Evolutionary conservation across 257 asterid genomes (phyloP), one percentile per base, ranked within the genome.

Genomic region (Solanum virginianum): DNA sequence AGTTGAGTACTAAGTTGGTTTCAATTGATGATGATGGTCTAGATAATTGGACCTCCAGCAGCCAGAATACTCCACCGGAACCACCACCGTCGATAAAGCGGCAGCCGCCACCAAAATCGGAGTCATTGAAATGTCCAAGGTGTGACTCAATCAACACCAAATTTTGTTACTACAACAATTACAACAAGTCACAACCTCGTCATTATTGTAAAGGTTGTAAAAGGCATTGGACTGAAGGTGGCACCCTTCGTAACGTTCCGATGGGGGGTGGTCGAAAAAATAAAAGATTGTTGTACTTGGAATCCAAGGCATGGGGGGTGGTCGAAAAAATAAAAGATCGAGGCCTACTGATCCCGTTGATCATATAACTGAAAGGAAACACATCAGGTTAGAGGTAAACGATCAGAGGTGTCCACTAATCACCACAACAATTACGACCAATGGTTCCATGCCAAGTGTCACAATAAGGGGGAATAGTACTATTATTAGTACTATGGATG

Each of bases 211-310:
- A 93, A 87, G 88, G 91, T 10, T 95, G 98, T 86, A 92, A 92
- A 84, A 87, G 97, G 84, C 96, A 93, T 89, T 93, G 97, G 98
- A 95, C 98, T 4, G 89, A 87, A 84, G 98, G 97, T 12, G 98
- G 98, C 68, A 90, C 94, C 12, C 92, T 94, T 17, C 94, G 96
- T 13, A 92, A 93, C 55, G 94, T 94, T 41, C 97, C 96, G 0
- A 89, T 93, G 62, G 98, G 97, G 74, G 97, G 94, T 57, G 92
- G 93, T 83, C 88, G 95, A 51, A 95, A 93, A 80, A 92, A 87
- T 90, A 95, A 92, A 86, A 90, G 97, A 24, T 89, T n/a, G n/a
- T n/a, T n/a, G n/a, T n/a, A n/a, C n/a, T n/a, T n/a, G n/a, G n/a
- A n/a, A n/a, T n/a, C n/a, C n/a, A n/a, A n/a, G n/a, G n/a, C n/a